Evolutionary conservation across 306 rosid genomes (phyloP), one percentile per base, ranked within the genome.

Genomic region (Castanea mollissima): DNA sequence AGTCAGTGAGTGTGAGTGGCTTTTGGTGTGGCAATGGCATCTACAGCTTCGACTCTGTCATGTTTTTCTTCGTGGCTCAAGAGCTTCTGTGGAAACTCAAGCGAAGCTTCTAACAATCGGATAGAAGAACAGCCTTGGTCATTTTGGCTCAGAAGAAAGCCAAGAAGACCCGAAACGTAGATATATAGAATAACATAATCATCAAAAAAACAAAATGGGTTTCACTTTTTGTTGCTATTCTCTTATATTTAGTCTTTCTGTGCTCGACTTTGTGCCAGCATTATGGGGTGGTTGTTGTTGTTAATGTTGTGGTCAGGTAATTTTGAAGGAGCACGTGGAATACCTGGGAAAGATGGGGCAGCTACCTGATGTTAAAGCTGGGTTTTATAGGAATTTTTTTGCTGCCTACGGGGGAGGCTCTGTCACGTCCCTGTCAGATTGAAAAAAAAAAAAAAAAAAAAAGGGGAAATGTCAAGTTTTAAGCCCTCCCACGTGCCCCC

Each of bases 91-190:
- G 81, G 83, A 23, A 84, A 58, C 87, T 74, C 78, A 34, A 88
- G 84, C 18, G 83, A 81, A 80, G 75, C 81, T 9, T 8, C 86
- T 46, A 90, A 51, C 55, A 77, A 25, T 55, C 90, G 7, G 81
- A 62, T 76, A 84, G 81, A 69, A 77, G 32, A 71, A 41, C 81
- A 2, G 16, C 65, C 57, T 55, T 91, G 65, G 79, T 78, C 25
- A 70, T 95, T 84, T 65, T 90, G 15, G 94, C 98, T 74, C 96
- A 92, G 74, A 90, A 92, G 92, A 95, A 92, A 75, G 75, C 97
- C 8, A 83, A 79, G 85, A 95, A 92, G 86, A 77, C 83, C 21
- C 90, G 99, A 58, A 89, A 91, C 97, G 98, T 94, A 79, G 27
- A 25, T 72, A 44, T 51, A 5, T 46, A 20, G 19, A 60, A 4